Evolutionary conservation across 257 asterid species (phyloP).

Genomic region (Penstemon newberryi): DNA sequence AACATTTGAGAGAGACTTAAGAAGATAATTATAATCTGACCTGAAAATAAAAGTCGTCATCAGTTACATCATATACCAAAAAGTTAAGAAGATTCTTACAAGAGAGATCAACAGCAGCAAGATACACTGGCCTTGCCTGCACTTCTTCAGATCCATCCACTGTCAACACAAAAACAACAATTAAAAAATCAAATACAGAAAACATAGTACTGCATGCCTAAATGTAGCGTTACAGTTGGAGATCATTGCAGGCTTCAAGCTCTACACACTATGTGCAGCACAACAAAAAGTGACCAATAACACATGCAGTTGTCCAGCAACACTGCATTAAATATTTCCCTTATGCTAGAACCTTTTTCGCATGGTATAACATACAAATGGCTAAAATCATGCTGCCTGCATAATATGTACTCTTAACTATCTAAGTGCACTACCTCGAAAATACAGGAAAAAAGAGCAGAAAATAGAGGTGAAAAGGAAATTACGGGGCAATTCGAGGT

Average conservation of each 20-base stretch:
- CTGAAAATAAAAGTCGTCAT: neutral
- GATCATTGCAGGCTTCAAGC: conserved; percentile 16
- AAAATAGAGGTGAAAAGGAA: conserved; percentile 5
- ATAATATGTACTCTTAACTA: conserved; percentile 5
- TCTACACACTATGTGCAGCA: conserved; percentile 7
- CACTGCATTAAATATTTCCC: conserved; percentile 20
- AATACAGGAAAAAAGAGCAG: neutral
- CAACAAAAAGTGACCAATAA: conserved; percentile 16
- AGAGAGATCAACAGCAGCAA: conserved; percentile 91
- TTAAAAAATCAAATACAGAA: neutral
- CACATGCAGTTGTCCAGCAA: neutral
- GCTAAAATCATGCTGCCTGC: conserved; percentile 6
- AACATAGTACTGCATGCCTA: neutral
- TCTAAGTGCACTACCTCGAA: conserved; percentile 23
- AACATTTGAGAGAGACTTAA: neutral
- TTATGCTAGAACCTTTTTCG: neutral
- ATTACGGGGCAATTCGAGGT: conserved; percentile 80
- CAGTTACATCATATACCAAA: conserved; percentile 20
- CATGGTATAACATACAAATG: neutral
- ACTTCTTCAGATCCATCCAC: conserved; percentile 83
- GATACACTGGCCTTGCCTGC: conserved; percentile 92
- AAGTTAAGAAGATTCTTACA: conserved; percentile 54
- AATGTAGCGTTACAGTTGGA: neutral
- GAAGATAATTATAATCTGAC: conserved; percentile 1
- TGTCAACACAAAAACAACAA: conserved; percentile 41